Conservation (phyloP, 2,329 filamentous ascomycete genomes). For the Dryadomyces sulphureus region DNA sequence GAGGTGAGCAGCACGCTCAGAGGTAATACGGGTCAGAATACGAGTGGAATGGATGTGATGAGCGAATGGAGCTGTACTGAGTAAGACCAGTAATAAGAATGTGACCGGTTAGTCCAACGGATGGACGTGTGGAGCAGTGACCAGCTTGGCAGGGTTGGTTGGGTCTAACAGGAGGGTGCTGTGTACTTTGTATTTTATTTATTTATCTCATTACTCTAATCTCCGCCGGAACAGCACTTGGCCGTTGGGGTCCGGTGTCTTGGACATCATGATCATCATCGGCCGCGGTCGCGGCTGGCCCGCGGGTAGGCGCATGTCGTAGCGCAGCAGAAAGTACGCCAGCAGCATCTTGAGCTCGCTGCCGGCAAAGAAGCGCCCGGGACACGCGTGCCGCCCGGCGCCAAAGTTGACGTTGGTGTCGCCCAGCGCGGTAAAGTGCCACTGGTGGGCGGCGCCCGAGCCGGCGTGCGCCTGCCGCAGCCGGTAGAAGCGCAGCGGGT, state of each 20-base stretch:
- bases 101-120: not conserved
- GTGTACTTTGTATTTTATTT: too few species aligned
- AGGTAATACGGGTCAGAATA: not conserved
- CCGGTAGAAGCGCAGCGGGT: conserved; percentile 33
- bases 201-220: too few species aligned
- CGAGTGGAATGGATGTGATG: not conserved
- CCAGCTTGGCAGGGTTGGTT: not conserved
- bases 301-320: conserved; percentile 24
- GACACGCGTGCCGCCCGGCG: conserved; percentile 31
- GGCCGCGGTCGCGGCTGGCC: conserved; percentile 25
- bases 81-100: not conserved
- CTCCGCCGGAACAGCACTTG: conserved; percentile 25
- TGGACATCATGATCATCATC: conserved; percentile 27
- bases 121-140: not conserved
- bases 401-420: conserved; percentile 31
- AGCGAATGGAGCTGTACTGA: not conserved
- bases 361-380: conserved; percentile 31
- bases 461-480: conserved; percentile 22
- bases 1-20: too few species aligned
- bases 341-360: conserved; percentile 31
- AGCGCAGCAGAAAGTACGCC: conserved; percentile 25
- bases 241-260: conserved; percentile 23
- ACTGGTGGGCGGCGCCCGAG: conserved; percentile 16
- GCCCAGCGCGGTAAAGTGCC: conserved; percentile 27
- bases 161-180: too few species aligned